These are phyloP conservation scores for Adansonia digitata DNA, from an alignment of 345 rosid species.

Conservation along the genomic window DNA sequence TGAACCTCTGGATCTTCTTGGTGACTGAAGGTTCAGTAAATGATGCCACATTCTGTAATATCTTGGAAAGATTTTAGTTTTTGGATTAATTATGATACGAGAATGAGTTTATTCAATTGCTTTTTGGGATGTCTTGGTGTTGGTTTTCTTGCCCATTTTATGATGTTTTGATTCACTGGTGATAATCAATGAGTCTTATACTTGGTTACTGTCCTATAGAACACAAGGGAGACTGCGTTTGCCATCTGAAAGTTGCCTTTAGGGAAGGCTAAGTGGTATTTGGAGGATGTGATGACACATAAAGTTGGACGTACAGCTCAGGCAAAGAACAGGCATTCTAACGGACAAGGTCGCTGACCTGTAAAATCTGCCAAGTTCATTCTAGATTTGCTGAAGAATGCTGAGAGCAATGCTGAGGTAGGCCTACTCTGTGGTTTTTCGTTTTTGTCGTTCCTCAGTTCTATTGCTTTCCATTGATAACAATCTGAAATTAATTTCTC, in stretches of 20 bases:
- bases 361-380: constrained; percentile 82
- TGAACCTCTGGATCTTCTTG: constrained; percentile 35
- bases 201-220: constrained; percentile 28
- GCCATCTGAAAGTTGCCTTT: constrained; percentile 80
- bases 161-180: neutral
- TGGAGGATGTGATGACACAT: constrained; percentile 94
- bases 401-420: constrained; percentile 98
- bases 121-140: neutral
- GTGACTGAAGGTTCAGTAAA: constrained; percentile 50
- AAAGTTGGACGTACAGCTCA: constrained; percentile 99
- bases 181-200: neutral
- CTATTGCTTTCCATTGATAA: neutral
- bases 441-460: too few species aligned
- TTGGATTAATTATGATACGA: neutral
- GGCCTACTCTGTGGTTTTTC: neutral
- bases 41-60: constrained; percentile 29
- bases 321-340: constrained; percentile 93
- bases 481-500: neutral
- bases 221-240: constrained; percentile 90
- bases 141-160: neutral
- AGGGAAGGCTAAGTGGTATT: constrained; percentile 86
- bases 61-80: neutral
- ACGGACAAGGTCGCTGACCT: constrained; percentile 99
- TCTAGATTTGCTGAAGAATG: constrained; percentile 86
- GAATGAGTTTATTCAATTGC: neutral